A percentile compares a stretch with the other conserved stretches of the same genome.
Evolutionary conservation across 2,329 filamentous ascomycete genomes (phyloP).

Genomic region (Ophioceras dolichostomum): DNA sequence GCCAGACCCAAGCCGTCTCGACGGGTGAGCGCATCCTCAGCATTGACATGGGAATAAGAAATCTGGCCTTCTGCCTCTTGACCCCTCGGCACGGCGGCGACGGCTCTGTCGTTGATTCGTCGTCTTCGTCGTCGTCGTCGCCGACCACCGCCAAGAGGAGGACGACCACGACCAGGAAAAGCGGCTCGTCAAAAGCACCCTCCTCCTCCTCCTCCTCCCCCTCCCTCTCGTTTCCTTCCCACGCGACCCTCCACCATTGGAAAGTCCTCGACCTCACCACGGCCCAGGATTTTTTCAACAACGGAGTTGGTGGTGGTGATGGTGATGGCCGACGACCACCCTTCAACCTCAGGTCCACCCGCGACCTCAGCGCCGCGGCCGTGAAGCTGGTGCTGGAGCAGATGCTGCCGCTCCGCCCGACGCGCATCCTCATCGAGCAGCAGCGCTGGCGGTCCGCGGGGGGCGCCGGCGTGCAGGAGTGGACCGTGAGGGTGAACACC

Average conservation of each 20-base stretch:
- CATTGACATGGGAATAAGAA: constrained; percentile 76
- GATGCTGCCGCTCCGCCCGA: constrained; percentile 41
- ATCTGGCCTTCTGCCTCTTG: constrained; percentile 63
- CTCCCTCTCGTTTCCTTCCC: constrained; percentile 7
- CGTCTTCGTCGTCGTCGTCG: constrained; percentile 11
- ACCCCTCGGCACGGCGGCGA: constrained; percentile 1
- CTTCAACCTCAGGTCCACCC: constrained; percentile 12
- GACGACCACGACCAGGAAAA: no score
- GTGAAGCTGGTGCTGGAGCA: constrained; percentile 19
- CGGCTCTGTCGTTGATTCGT: neutral
- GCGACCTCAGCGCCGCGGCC: constrained; percentile 19
- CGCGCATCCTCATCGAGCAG: constrained; percentile 56
- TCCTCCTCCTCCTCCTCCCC: neutral
- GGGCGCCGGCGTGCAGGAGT: constrained; percentile 56
- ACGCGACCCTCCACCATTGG: constrained; percentile 8
- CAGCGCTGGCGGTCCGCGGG: constrained; percentile 53
- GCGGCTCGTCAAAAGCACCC: constrained; percentile 3
- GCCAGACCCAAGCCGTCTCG: constrained; percentile 9
- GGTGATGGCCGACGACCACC: constrained; percentile 1
- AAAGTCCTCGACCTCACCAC: constrained; percentile 9
- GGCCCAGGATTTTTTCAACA: no score
- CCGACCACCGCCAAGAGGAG: no score
- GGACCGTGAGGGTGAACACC: constrained; percentile 73
- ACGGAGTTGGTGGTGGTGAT: no score
- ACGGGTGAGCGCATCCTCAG: constrained; percentile 47